Base-by-base conservation (phyloP, 2,329 filamentous ascomycete genomes). In the Hypoxylon rubiginosum region DNA sequence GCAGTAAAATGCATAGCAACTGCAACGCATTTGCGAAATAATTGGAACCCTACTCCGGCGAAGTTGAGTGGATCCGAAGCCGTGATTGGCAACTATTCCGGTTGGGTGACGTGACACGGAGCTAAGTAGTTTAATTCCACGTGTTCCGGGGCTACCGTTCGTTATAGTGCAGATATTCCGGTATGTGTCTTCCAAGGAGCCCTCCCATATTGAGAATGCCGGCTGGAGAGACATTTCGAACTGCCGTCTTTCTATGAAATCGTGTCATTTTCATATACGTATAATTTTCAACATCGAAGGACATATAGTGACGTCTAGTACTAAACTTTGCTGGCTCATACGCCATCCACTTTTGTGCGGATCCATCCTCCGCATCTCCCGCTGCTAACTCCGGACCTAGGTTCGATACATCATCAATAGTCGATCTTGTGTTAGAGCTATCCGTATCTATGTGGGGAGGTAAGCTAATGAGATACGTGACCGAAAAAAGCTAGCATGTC, bases 51-150 rank as follows among this genome's bases (percentile, higher is more conserved):
- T 43, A 43, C 34, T 39, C 34, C 34, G 34, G n/a, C 39, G 7
- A 43, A 17, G 21, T 19, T 7, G 5, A 21, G 9, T 9, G n/a
- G 39, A 21, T 19, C n/a, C 3, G 17, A 9, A 17, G 39, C 17
- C 39, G 17, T 43, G 39, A 43, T 43, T 43, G 39, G 39, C 10
- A 43, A 43, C 17, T 43, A 11, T 19, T 21, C 39, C 17, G n/a
- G n/a, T 21, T 21, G 17, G 17, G 39, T 11, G 39, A n/a, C 17
- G 10, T n/a, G 17, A 5, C 10, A 6, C 26, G 24, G 41, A 46
- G 19, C 49, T 52, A 49, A 41, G 32, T 21, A 48, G 39, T 49
- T 41, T 54, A 54, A 32, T 54, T 49, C 58, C 50, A 60, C 58
- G 28, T 60, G 39, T n/a, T 13, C 6, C 17, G n/a, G 39, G 34